These are phyloP conservation scores for Mycena sp. DNA, from an alignment of 1,284 basidiomycete genomes.

Conservation along the genomic window DNA sequence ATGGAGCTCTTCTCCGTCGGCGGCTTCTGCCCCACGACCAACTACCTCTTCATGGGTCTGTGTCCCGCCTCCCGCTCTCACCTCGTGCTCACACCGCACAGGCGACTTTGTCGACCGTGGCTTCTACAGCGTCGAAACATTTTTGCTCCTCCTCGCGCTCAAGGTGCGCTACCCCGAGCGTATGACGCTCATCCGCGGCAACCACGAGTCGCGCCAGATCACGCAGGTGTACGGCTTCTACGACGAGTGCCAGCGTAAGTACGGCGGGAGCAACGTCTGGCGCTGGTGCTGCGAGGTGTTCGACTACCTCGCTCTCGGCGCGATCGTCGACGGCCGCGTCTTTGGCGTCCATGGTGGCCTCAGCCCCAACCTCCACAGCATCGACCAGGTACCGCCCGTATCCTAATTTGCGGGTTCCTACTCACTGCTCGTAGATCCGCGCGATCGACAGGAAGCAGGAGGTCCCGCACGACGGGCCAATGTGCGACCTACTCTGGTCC, in stretches of 20 bases:
- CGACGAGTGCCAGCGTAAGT: slow-evolving; percentile 98
- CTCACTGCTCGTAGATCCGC: slow-evolving; percentile 74
- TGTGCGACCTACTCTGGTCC: slow-evolving; percentile 99
- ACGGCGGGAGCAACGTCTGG: slow-evolving; percentile 96
- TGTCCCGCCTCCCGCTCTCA: slow-evolving; percentile 20
- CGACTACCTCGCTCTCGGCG: slow-evolving; percentile 94
- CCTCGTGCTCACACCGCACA: slow-evolving; percentile 38
- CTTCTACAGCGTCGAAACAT: slow-evolving; percentile 98
- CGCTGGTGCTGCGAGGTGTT: slow-evolving; percentile 99
- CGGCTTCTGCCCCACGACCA: slow-evolving; percentile 94
- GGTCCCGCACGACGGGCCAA: slow-evolving; percentile 98
- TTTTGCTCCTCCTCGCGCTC: slow-evolving; percentile 92
- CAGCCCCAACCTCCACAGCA: slow-evolving; percentile 84
- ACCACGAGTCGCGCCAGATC: slow-evolving; percentile 99
- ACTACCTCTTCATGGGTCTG: slow-evolving; percentile 98
- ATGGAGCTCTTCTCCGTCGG: slow-evolving; percentile 98
- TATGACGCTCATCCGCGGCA: slow-evolving; percentile 96
- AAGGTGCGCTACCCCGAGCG: slow-evolving; percentile 99
- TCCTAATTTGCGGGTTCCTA: not conserved
- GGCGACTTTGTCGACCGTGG: slow-evolving; percentile 98
- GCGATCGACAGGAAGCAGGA: slow-evolving; percentile 97
- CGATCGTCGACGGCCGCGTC: slow-evolving; percentile 95
- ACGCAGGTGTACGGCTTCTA: slow-evolving; percentile 99
- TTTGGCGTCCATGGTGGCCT: slow-evolving; percentile 84
- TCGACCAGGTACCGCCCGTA: slow-evolving; percentile 91